phyloP scores from a whole-genome alignment of 2,329 filamentous ascomycete species.

The Huntiella moniliformis region DNA sequence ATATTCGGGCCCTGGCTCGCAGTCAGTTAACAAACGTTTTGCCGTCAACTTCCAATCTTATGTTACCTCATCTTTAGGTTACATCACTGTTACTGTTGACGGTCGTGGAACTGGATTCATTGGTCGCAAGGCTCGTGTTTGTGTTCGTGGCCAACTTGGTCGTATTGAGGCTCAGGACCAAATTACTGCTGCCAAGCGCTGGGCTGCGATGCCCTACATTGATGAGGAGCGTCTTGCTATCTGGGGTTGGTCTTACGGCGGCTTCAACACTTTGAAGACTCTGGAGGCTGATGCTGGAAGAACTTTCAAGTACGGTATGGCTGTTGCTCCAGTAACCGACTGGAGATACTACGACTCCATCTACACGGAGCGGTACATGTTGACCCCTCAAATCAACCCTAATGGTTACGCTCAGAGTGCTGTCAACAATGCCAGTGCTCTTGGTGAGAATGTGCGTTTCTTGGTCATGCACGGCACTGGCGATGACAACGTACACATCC shows the following conservation, averaged over 20 bases:
- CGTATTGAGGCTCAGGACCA: conserved; percentile 76
- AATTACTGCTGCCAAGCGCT: conserved; percentile 73
- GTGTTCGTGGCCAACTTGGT: conserved; percentile 68
- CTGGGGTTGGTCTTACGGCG: conserved; percentile 97
- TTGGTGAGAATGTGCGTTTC: conserved; percentile 66
- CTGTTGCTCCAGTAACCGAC: conserved; percentile 94
- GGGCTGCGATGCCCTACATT: conserved; percentile 64
- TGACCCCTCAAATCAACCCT: conserved; percentile 67
- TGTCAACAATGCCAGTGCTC: conserved; percentile 54
- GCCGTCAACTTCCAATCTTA: conserved; percentile 78
- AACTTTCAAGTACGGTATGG: conserved; percentile 94
- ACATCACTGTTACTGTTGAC: conserved; percentile 88
- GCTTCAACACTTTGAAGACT: conserved; percentile 87
- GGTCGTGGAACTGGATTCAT: conserved; percentile 82
- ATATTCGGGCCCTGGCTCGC: conserved; percentile 88
- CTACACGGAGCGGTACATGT: conserved; percentile 96
- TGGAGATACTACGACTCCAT: conserved; percentile 92
- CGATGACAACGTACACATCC: conserved; percentile 95
- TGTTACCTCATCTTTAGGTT: conserved; percentile 66
- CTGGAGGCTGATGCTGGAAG: conserved; percentile 75
- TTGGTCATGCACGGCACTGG: conserved; percentile 90
- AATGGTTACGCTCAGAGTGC: conserved; percentile 58
- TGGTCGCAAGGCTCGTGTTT: conserved; percentile 64
- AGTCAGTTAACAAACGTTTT: conserved; percentile 67
- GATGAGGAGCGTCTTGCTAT: conserved; percentile 71